Evolutionary conservation across 129 eudicot genomes (phyloP).

Genomic region (Erigeron canadensis): DNA sequence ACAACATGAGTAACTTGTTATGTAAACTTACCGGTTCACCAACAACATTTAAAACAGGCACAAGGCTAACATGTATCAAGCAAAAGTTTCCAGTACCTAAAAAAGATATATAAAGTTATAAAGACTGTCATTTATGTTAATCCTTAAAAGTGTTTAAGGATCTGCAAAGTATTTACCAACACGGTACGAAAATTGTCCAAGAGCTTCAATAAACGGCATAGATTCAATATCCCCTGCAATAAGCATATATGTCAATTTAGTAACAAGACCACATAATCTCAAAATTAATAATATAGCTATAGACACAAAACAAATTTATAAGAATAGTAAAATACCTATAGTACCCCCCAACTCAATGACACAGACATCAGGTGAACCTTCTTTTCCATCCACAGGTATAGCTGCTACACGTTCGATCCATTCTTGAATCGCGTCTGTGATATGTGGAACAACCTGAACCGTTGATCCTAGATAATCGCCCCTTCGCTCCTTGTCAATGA

Average conservation of each 20-base stretch:
- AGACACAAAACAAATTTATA: background rate
- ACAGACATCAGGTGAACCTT: slow-evolving; percentile 97
- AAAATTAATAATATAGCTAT: background rate
- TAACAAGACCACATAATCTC: background rate
- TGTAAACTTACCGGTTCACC: slow-evolving; percentile 76
- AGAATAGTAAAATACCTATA: slow-evolving; percentile 48
- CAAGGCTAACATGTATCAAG: slow-evolving; percentile 95
- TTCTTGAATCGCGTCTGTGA: slow-evolving; percentile 96
- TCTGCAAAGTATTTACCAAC: slow-evolving; percentile 61
- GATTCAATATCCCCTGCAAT: slow-evolving; percentile 93
- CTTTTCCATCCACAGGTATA: slow-evolving; percentile 89
- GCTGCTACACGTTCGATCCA: slow-evolving; percentile 94
- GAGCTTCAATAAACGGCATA: slow-evolving; percentile 95
- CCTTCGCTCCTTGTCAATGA: slow-evolving; percentile 86
- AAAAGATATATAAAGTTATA: background rate
- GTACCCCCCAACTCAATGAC: slow-evolving; percentile 99
- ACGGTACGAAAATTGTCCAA: slow-evolving; percentile 90
- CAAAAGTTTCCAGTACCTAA: slow-evolving; percentile 92
- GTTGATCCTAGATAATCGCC: slow-evolving; percentile 95
- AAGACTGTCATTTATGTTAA: background rate
- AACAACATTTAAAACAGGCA: slow-evolving; percentile 88
- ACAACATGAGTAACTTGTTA: slow-evolving; percentile 6
- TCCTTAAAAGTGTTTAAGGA: background rate
- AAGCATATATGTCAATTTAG: background rate
- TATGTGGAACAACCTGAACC: slow-evolving; percentile 97